Percentiles rank a stretch among this genome's conserved stretches.
phyloP scores from a whole-genome alignment of 2,329 filamentous ascomycete species.

The Cladosporium oxysporum region DNA sequence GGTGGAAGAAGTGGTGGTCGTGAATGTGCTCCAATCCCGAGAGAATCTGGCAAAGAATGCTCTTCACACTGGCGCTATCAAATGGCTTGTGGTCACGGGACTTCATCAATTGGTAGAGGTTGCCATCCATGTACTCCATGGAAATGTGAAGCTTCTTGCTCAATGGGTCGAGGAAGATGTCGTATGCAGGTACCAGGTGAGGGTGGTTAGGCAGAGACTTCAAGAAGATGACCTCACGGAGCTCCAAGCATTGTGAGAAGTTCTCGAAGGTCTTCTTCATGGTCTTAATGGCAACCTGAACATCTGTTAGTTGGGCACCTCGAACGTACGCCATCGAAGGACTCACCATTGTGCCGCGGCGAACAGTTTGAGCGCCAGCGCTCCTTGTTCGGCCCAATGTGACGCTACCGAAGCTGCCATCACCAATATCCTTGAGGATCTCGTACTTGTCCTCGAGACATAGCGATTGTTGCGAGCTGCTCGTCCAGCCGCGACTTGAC shows the following conservation, averaged over 20 bases:
- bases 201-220: conserved; percentile 82
- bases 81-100: conserved; percentile 92
- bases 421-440: conserved; percentile 95
- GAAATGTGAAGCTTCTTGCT: conserved; percentile 95
- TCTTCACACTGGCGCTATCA: conserved; percentile 91
- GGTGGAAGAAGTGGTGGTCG: conserved; percentile 95
- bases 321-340: neutral
- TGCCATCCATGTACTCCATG: conserved; percentile 99
- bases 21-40: conserved; percentile 96
- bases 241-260: conserved; percentile 83
- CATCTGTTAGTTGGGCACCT: conserved; percentile 20
- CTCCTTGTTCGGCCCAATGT: conserved; percentile 87
- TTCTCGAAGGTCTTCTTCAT: conserved; percentile 99
- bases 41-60: conserved; percentile 96
- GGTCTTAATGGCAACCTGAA: conserved; percentile 94
- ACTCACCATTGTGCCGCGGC: conserved; percentile 88
- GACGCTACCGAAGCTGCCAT: conserved; percentile 98
- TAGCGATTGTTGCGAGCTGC: conserved; percentile 50
- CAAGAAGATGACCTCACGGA: conserved; percentile 95
- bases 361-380: conserved; percentile 83
- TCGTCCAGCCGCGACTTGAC: conserved; percentile 64
- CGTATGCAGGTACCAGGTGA: conserved; percentile 93
- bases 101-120: conserved; percentile 99
- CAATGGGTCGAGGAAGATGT: conserved; percentile 96
- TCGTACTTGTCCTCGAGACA: conserved; percentile 92